A percentile compares a stretch with the other conserved stretches of the same genome.
These are phyloP conservation scores for Phytophthora pinifolia DNA, from an alignment of 352 stramenopile genomes.

Conservation along the genomic window DNA sequence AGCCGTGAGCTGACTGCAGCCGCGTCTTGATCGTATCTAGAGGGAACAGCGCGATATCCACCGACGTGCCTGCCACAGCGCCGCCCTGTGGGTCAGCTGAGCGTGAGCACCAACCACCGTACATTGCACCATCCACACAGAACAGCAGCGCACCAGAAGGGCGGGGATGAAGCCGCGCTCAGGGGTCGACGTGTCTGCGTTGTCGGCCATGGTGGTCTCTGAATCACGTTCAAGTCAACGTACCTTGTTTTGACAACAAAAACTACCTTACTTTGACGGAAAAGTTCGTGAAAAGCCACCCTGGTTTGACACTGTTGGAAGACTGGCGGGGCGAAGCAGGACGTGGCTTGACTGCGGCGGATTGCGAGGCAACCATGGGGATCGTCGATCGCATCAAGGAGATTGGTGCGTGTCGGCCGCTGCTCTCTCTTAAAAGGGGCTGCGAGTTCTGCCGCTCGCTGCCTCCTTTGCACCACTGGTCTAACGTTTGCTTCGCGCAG, in stretches of 20 bases:
- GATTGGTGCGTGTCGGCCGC: conserved; percentile 72
- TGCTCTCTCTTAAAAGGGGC: neutral
- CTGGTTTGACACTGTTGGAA: conserved; percentile 1
- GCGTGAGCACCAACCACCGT: conserved; percentile 3
- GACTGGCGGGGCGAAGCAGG: conserved; percentile 21
- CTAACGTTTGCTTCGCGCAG: conserved; percentile 28
- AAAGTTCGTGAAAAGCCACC: neutral
- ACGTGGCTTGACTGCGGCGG: conserved; percentile 15
- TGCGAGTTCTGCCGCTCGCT: neutral
- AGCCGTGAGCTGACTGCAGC: conserved; percentile 96
- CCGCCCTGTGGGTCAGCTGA: conserved; percentile 58
- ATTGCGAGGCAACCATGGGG: conserved; percentile 67
- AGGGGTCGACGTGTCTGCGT: conserved; percentile 25
- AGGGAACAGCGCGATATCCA: conserved; percentile 98
- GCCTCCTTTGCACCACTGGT: neutral
- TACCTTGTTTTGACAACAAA: neutral
- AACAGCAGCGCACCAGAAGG: conserved; percentile 43
- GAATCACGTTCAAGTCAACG: conserved; percentile 8
- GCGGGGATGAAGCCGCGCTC: conserved; percentile 66
- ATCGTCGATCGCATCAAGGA: conserved; percentile 94
- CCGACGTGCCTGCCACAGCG: conserved; percentile 94
- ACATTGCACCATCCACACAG: neutral
- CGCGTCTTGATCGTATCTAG: conserved; percentile 99
- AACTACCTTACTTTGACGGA: neutral
- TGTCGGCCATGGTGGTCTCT: conserved; percentile 26